Evolutionary conservation across 805 yeast genomes (phyloP), one percentile per base, ranked within the genome.

Genomic region (Barnettozyma sp.): DNA sequence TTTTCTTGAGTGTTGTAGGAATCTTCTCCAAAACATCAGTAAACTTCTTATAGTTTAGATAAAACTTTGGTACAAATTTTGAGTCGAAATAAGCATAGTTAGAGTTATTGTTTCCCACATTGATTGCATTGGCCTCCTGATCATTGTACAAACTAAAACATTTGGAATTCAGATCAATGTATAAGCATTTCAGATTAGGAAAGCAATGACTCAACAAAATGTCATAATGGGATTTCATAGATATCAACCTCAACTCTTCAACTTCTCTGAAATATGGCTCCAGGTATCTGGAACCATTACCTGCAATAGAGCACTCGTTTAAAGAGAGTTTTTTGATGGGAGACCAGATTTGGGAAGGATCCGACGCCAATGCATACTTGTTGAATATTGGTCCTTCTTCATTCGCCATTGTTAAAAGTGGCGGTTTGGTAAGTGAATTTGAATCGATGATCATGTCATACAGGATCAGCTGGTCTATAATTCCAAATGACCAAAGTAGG

Each of bases 371-470:
- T 2, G 50, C 49, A 18, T 45, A 35, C 30, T 49, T 50, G 18
- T 43, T 22, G 7, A 46, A 37, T 20, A 50, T 26, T 8, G 49
- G 50, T 1, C 55, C 55, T 7, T 40, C 36, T 30, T 49, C 48
- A 31, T 52, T 50, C 2, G 52, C 34, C 4, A 50, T 34, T 3
- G 55, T 50, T 20, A 52, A 41, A 9, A 48, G 25, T 28, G 30
- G 37, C 17, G 45, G 38, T 11, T 63, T 55, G 18, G 56, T 47
- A 21, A 61, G 41, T 4, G 68, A 59, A 14, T 43, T 49, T 11
- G 68, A 68, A 44, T 71, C 78, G 22, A 76, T 60, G 16, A 71
- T 63, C 46, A 76, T 62, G 41, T 72, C 68, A 31, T 60, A 58
- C 20, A 76, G 53, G 4, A 53, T 52, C 17, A 76, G 50, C 33